Evolutionary conservation across 2,329 filamentous ascomycete genomes (phyloP).

Genomic region (Trichophyton benhamiae): DNA sequence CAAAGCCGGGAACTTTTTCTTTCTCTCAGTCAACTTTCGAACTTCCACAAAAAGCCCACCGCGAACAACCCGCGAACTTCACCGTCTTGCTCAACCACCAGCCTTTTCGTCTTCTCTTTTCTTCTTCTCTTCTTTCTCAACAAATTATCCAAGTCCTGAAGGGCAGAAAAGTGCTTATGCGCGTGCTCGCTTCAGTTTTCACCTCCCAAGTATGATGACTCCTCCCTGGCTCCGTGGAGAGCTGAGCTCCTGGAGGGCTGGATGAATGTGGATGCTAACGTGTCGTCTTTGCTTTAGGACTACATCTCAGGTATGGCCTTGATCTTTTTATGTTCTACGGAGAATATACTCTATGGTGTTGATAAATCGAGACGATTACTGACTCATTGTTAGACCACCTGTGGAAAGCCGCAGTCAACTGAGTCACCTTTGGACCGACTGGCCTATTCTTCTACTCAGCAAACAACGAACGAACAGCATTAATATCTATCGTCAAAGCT

Average conservation of each 20-base stretch:
- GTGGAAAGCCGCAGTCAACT: constrained; percentile 56
- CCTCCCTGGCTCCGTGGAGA: neutral
- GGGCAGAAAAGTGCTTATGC: constrained; percentile 58
- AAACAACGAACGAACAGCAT: constrained; percentile 16
- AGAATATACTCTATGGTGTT: neutral
- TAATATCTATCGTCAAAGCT: constrained; percentile 9
- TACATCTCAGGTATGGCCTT: constrained; percentile 48
- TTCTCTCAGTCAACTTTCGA: neutral
- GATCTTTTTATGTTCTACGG: neutral
- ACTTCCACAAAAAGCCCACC: neutral
- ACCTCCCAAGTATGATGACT: constrained; percentile 63
- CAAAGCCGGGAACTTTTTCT: neutral
- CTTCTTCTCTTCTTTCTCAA: constrained; percentile 10
- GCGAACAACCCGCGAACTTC: neutral
- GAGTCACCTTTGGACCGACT: constrained; percentile 23
- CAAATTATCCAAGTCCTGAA: constrained; percentile 23
- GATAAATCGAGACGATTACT: constrained; percentile 12
- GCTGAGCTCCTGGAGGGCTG: neutral
- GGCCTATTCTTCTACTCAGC: neutral
- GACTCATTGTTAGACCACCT: constrained; percentile 43
- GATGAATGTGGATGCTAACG: constrained; percentile 10
- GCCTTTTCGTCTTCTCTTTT: neutral
- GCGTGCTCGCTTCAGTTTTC: constrained; percentile 71
- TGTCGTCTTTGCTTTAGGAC: constrained; percentile 34
- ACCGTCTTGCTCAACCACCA: neutral